Evolutionary conservation across 306 rosid species (phyloP).

Genomic region (Ziziphus jujuba): DNA sequence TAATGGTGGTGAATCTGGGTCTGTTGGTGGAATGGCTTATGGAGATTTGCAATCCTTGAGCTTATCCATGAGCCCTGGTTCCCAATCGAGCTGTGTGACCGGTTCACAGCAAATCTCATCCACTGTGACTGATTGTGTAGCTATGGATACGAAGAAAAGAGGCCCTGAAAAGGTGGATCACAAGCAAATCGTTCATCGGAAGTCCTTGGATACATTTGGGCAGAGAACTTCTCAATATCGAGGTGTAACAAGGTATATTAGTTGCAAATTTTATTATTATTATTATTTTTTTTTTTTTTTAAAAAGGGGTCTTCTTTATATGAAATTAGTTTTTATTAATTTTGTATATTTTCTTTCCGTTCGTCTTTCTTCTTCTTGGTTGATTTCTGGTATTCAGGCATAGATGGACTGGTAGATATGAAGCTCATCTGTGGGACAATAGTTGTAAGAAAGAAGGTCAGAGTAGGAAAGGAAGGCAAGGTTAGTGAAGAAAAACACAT

Average conservation of each 20-base stretch:
- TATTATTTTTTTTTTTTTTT: no score
- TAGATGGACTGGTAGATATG: conserved; percentile 95
- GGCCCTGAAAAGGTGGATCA: conserved; percentile 59
- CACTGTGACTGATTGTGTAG: conserved; percentile 39
- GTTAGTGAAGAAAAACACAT: conserved; percentile 36
- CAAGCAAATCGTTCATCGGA: conserved; percentile 76
- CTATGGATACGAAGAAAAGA: conserved; percentile 75
- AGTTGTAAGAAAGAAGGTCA: conserved; percentile 96
- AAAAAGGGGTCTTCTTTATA: no score
- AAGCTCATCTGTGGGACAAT: conserved; percentile 96
- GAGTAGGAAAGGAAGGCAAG: conserved; percentile 97
- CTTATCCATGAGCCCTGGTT: conserved; percentile 84
- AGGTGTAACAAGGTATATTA: conserved; percentile 93
- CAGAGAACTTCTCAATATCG: conserved; percentile 91
- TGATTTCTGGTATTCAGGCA: conserved; percentile 55
- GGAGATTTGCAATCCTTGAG: conserved; percentile 73
- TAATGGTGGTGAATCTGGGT: conserved; percentile 58
- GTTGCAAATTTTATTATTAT: no score
- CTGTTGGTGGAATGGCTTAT: conserved; percentile 48
- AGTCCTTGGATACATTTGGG: conserved; percentile 87
- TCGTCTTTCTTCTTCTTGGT: not conserved
- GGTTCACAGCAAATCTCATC: conserved; percentile 54
- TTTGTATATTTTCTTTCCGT: not conserved
- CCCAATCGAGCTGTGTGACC: conserved; percentile 80
- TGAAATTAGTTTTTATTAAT: not conserved